phyloP scores from a whole-genome alignment of 1,284 basidiomycete genomes.

The Grifola frondosa region DNA sequence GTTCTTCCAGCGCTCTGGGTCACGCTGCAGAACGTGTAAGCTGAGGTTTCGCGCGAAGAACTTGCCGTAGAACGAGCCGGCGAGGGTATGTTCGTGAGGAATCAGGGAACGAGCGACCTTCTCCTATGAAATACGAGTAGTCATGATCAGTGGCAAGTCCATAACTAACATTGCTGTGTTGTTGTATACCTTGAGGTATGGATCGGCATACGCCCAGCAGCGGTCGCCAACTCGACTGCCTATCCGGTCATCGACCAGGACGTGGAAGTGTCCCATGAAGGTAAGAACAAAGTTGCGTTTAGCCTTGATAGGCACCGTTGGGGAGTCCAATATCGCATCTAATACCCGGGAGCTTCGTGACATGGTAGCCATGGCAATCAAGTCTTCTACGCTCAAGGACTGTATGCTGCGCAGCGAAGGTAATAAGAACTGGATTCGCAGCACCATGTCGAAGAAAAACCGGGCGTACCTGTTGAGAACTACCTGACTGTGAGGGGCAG shows the following conservation, averaged over 20 bases:
- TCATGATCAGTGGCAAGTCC: background rate
- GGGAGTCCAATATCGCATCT: conserved; percentile 73
- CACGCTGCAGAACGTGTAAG: conserved; percentile 73
- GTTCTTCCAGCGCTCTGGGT: conserved; percentile 82
- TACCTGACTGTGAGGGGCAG: conserved; percentile 61
- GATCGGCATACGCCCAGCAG: conserved; percentile 85
- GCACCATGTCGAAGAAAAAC: conserved; percentile 1
- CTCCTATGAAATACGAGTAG: too few relatives aligned
- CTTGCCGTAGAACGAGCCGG: conserved; percentile 80
- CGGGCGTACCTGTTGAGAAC: conserved; percentile 65
- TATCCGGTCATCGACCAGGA: conserved; percentile 82
- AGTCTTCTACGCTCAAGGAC: conserved; percentile 55
- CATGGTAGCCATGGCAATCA: conserved; percentile 69
- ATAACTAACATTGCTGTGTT: background rate
- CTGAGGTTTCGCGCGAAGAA: conserved; percentile 82
- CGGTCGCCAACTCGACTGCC: conserved; percentile 87
- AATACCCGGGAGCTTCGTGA: conserved; percentile 80
- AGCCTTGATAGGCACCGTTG: conserved; percentile 62
- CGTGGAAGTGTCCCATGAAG: conserved; percentile 76
- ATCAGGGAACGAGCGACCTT: conserved; percentile 85
- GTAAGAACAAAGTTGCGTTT: conserved; percentile 72
- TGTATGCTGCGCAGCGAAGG: conserved; percentile 47
- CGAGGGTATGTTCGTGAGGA: conserved; percentile 66
- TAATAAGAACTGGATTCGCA: background rate
- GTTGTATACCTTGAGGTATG: conserved; percentile 78